A percentile compares a stretch with the other conserved stretches of the same genome.
These are phyloP conservation scores for Pachysolen tannophilus DNA, from an alignment of 805 yeast genomes.

Conservation along the genomic window DNA sequence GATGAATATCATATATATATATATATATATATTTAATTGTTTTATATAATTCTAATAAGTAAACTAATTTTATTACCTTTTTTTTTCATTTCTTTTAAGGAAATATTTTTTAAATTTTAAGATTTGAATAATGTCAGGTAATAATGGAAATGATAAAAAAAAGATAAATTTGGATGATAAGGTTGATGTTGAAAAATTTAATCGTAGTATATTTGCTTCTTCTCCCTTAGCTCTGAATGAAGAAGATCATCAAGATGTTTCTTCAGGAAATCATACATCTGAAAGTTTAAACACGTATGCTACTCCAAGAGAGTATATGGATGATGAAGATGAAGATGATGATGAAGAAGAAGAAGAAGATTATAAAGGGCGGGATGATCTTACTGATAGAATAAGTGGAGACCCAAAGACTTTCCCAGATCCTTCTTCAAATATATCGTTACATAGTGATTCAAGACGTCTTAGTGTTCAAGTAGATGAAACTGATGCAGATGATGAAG, in stretches of 20 bases:
- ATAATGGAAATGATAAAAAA: neutral
- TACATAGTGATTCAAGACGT: neutral
- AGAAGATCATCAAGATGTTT: neutral
- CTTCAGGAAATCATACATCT: constrained; percentile 2
- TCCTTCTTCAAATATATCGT: neutral
- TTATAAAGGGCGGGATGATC: constrained; percentile 15
- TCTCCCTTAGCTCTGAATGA: constrained; percentile 1
- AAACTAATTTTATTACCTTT: too few relatives aligned
- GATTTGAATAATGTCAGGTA: too few relatives aligned
- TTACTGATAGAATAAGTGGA: constrained; percentile 9
- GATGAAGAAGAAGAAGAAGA: constrained; percentile 14
- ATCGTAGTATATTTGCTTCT: constrained; percentile 4
- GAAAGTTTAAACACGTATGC: too few relatives aligned
- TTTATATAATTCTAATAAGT: too few relatives aligned
- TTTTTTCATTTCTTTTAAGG: too few relatives aligned
- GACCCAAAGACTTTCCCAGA: constrained; percentile 8
- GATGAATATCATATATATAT: too few relatives aligned
- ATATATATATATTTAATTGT: too few relatives aligned
- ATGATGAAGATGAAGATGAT: constrained; percentile 5
- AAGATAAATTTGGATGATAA: neutral
- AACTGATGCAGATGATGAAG: neutral
- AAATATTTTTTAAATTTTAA: too few relatives aligned
- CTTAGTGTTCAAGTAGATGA: neutral
- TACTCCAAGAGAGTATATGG: constrained; percentile 5
- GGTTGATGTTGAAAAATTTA: constrained; percentile 3